phyloP scores from a whole-genome alignment of 140 eudicot species.

The Ambrosia hybrid region DNA sequence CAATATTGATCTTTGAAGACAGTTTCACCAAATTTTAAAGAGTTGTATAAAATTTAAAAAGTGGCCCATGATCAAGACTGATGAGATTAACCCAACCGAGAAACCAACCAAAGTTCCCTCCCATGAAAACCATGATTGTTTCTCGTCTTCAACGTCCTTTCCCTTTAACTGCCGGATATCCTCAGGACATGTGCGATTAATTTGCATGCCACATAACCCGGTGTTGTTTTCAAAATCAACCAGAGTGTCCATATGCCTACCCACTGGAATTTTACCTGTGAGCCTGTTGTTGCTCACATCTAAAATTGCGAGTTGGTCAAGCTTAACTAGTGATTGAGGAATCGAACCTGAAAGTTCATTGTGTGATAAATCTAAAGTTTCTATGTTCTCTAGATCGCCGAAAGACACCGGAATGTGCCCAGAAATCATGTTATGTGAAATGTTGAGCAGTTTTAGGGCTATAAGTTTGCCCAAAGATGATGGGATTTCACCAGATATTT shows the following conservation, averaged over 20 bases:
- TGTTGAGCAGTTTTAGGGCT: slow-evolving; percentile 47
- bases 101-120: slow-evolving; percentile 43
- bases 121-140: slow-evolving; percentile 43
- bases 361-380: slow-evolving; percentile 57
- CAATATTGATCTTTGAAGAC: too few species aligned
- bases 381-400: slow-evolving; percentile 38
- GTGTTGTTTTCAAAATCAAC: slow-evolving; percentile 46
- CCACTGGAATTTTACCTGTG: slow-evolving; percentile 43
- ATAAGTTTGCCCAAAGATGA: slow-evolving; percentile 43
- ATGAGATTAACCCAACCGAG: slow-evolving; percentile 36
- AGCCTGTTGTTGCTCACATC: slow-evolving; percentile 58
- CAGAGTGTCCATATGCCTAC: slow-evolving; percentile 55
- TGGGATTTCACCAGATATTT: slow-evolving; percentile 43
- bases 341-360: slow-evolving; percentile 46
- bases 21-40: slow-evolving; percentile 24
- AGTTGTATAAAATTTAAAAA: slow-evolving; percentile 12
- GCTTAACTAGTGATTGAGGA: slow-evolving; percentile 44
- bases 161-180: slow-evolving; percentile 12
- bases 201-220: slow-evolving; percentile 63
- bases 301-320: slow-evolving; percentile 28
- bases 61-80: slow-evolving; percentile 32
- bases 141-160: slow-evolving; percentile 12
- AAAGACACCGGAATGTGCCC: slow-evolving; percentile 51
- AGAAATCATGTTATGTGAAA: slow-evolving; percentile 46
- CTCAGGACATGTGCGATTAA: slow-evolving; percentile 33